phyloP scores from a whole-genome alignment of 768 basidiomycete genomes.

The Suillus decipiens region DNA sequence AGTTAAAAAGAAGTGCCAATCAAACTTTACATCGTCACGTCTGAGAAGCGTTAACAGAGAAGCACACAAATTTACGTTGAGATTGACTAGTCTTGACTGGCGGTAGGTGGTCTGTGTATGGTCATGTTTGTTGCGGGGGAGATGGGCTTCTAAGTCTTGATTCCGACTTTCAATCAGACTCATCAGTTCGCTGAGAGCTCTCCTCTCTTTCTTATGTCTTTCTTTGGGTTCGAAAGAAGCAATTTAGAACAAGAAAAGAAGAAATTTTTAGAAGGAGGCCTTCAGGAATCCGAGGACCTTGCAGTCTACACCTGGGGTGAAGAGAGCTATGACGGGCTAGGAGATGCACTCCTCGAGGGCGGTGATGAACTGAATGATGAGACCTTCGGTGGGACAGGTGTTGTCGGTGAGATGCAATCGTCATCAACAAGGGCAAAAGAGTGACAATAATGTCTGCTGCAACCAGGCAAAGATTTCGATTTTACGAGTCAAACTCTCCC shows the following conservation, averaged over 20 bases:
- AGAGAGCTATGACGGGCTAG: conserved; percentile 87
- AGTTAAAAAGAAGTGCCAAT: conserved; percentile 5
- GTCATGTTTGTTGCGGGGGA: conserved; percentile 19
- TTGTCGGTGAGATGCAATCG: conserved; percentile 62
- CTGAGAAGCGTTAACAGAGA: conserved; percentile 1
- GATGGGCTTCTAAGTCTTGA: conserved; percentile 1
- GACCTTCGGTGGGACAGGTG: conserved; percentile 80
- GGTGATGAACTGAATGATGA: conserved; percentile 95
- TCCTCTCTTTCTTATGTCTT: conserved; percentile 56
- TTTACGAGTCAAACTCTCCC: conserved; percentile 56
- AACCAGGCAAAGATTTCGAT: conserved; percentile 87
- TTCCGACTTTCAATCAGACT: conserved; percentile 10
- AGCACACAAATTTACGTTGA: conserved; percentile 1
- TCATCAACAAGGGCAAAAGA: conserved; percentile 9
- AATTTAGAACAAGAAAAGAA: conserved; percentile 66
- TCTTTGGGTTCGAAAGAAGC: conserved; percentile 74
- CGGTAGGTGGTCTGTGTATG: conserved; percentile 13
- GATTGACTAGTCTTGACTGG: not conserved
- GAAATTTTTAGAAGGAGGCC: conserved; percentile 48
- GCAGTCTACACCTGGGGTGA: conserved; percentile 94
- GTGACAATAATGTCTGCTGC: conserved; percentile 14
- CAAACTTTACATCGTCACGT: conserved; percentile 1
- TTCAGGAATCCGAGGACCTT: conserved; percentile 73
- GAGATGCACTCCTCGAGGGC: conserved; percentile 83
- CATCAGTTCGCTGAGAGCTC: conserved; percentile 10